These are phyloP conservation scores for Candida hungchunana DNA, from an alignment of 805 yeast genomes.

Conservation along the genomic window DNA sequence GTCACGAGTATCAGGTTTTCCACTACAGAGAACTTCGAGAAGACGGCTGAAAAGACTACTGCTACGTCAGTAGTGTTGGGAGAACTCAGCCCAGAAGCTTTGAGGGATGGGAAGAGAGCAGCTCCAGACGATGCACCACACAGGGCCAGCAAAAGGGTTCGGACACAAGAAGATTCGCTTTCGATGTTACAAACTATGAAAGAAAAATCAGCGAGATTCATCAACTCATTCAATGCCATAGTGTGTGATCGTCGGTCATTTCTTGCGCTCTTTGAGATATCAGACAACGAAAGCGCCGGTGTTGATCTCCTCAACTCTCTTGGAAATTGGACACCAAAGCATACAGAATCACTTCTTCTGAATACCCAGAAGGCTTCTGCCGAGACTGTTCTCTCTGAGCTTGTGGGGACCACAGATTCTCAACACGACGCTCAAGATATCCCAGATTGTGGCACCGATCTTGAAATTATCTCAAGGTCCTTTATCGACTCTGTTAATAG, in stretches of 20 bases:
- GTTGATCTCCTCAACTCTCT: constrained; percentile 16
- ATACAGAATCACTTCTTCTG: constrained; percentile 25
- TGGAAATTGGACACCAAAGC: constrained; percentile 24
- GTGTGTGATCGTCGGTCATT: constrained; percentile 1
- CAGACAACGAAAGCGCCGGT: not conserved
- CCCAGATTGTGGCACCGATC: constrained; percentile 15
- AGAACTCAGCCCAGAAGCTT: not conserved
- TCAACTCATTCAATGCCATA: constrained; percentile 7
- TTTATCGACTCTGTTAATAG: constrained; percentile 25
- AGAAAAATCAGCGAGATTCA: constrained; percentile 7
- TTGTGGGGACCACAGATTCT: constrained; percentile 29
- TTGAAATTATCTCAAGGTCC: constrained; percentile 28
- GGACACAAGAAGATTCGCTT: constrained; percentile 28
- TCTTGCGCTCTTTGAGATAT: constrained; percentile 10
- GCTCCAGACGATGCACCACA: constrained; percentile 28
- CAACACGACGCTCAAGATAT: constrained; percentile 18
- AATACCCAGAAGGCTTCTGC: constrained; percentile 5
- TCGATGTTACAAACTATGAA: not conserved
- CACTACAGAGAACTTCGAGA: constrained; percentile 1
- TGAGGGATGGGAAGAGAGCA: constrained; percentile 12
- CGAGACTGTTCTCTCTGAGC: constrained; percentile 25
- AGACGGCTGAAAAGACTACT: not conserved
- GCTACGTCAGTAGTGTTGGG: no score
- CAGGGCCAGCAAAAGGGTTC: constrained; percentile 37
- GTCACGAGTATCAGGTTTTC: constrained; percentile 37